phyloP scores from a whole-genome alignment of 2,329 filamentous ascomycete species.

The Fusarium domesticum region DNA sequence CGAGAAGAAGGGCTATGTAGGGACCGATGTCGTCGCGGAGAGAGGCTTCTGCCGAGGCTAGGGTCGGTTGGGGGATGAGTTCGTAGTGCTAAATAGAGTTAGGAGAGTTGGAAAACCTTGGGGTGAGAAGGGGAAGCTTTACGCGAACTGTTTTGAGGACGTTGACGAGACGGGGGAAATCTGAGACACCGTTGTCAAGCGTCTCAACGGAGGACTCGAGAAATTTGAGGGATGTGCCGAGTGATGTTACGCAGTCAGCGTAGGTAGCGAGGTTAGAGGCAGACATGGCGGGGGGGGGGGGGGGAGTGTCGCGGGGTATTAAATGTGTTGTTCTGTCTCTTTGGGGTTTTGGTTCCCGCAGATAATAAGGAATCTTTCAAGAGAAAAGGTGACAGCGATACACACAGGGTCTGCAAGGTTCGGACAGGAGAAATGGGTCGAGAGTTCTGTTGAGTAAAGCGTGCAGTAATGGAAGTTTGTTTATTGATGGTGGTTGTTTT shows the following conservation, averaged over 20 bases:
- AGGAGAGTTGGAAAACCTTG: not conserved
- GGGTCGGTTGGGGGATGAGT: constrained; percentile 79
- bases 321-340: no score
- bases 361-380: no score
- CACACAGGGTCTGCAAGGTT: no score
- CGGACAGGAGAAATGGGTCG: no score
- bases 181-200: constrained; percentile 53
- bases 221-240: constrained; percentile 58
- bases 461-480: no score
- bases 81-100: constrained; percentile 73
- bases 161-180: constrained; percentile 54
- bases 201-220: constrained; percentile 59
- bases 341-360: no score
- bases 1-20: constrained; percentile 74
- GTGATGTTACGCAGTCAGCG: constrained; percentile 57
- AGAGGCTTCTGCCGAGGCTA: constrained; percentile 77
- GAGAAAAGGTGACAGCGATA: no score
- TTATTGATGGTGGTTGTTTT: no score
- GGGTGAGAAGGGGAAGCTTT: constrained; percentile 24
- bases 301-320: constrained; percentile 13
- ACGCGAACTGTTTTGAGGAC: constrained; percentile 59
- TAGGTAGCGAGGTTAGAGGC: constrained; percentile 40
- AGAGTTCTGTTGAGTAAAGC: no score
- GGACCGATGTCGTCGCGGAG: constrained; percentile 88
- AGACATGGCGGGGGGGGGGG: constrained; percentile 19